Base-by-base conservation (phyloP, 345 rosid species). In the Gossypium herbaceum region DNA sequence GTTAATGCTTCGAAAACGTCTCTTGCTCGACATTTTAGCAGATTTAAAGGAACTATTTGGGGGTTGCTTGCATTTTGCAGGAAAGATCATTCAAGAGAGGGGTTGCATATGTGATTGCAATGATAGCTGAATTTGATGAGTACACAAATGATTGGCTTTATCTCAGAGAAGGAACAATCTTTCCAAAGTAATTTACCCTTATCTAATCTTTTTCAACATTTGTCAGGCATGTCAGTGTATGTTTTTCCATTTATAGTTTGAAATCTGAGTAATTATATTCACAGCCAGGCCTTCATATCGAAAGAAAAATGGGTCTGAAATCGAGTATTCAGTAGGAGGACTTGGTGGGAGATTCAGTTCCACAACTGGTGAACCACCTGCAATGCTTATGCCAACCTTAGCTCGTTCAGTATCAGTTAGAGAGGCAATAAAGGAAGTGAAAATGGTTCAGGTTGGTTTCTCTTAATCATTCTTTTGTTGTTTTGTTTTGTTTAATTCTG, bases 41-140 rank as follows among this genome's bases (percentile, higher is more conserved):
- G 17, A 19, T 20, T 12, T 6, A 34, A 71, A 47, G 20, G 12
- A 20, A 64, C 47, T 60, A 0, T 29, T 12, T 73, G 84, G 64
- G 51, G 27, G 41, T 5, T 34, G 41, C 41, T 20, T 57, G 29
- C 25, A 20, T 0, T 22, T 59, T 83, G 76, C 85, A 93, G 94
- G 96, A 94, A 78, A 89, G 92, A 70, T 92, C 97, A 60, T 88
- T 90, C 51, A 54, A 80, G 76, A 88, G 89, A 83, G 98, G 93
- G 44, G 73, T 85, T 9, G 92, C 97, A 61, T 92, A 86, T 88
- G 97, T 90, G 85, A 84, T 92, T 82, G 92, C 98, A 19, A 89
- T 92, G 86, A 89, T 92, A 71, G 93, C 96, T 0, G 97, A 92
- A 68, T 94, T 92, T 74, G 97, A 92, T 39, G 97, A 94, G 88